Percentiles rank a stretch among this genome's conserved stretches.
These are phyloP conservation scores for Pleurotus cornucopiae DNA, from an alignment of 768 basidiomycete species.

Conservation along the genomic window DNA sequence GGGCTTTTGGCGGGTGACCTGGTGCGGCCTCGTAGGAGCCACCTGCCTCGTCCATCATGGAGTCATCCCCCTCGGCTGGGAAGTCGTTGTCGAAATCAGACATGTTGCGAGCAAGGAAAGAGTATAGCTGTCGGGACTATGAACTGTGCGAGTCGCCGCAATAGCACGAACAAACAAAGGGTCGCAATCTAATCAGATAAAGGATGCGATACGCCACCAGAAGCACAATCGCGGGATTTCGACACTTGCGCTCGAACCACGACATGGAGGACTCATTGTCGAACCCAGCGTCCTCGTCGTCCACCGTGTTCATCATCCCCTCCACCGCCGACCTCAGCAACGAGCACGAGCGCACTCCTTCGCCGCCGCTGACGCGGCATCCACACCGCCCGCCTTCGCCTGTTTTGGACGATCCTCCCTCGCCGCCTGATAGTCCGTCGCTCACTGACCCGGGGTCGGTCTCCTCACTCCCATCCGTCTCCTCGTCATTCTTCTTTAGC, in stretches of 20 bases:
- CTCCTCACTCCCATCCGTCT: constrained; percentile 69
- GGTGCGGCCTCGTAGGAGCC: not conserved
- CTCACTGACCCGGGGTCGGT: constrained; percentile 40
- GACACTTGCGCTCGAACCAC: not conserved
- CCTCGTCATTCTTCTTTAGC: constrained; percentile 76
- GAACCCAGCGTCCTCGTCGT: constrained; percentile 2
- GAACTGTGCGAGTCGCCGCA: not conserved
- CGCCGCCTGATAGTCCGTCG: constrained; percentile 59
- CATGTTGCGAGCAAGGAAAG: constrained; percentile 32
- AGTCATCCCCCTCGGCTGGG: constrained; percentile 27
- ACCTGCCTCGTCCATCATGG: constrained; percentile 24
- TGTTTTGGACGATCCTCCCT: constrained; percentile 45
- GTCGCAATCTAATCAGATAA: constrained; percentile 5
- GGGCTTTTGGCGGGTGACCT: not conserved
- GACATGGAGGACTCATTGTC: constrained; percentile 4
- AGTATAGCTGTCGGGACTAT: not conserved
- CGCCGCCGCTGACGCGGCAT: not conserved
- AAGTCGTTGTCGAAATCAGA: constrained; percentile 35
- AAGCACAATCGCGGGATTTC: not conserved
- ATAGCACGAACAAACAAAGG: too few relatives aligned
- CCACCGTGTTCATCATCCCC: constrained; percentile 1
- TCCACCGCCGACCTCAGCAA: not conserved
- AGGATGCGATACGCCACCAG: not conserved
- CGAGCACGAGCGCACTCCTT: not conserved
- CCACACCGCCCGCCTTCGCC: constrained; percentile 36